These are phyloP conservation scores for Fagus crenata DNA, from an alignment of 306 rosid species.

Conservation along the genomic window DNA sequence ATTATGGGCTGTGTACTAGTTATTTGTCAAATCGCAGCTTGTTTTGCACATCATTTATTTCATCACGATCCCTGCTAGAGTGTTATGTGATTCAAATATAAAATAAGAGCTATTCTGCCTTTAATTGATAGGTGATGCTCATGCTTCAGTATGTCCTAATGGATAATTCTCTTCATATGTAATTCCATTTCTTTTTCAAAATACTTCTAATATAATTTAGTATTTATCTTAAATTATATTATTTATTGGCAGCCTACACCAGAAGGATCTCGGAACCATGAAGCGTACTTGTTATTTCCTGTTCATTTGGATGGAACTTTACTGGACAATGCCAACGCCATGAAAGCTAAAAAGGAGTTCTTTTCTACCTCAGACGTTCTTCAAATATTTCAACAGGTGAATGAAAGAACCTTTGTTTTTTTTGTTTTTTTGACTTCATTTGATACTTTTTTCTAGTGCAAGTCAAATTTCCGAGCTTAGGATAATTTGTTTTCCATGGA, in stretches of 20 bases:
- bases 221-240: slow-evolving; percentile 23
- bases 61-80: neutral
- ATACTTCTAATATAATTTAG: neutral
- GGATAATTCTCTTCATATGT: neutral
- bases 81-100: neutral
- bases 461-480: slow-evolving; percentile 3
- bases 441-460: slow-evolving; percentile 9
- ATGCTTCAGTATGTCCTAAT: neutral
- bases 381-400: slow-evolving; percentile 88
- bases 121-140: neutral
- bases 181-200: neutral
- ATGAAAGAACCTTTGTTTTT: slow-evolving; percentile 10
- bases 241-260: slow-evolving; percentile 64
- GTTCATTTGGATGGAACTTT: slow-evolving; percentile 97
- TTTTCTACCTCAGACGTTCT: slow-evolving; percentile 87
- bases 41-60: neutral
- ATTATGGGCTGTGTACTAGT: neutral
- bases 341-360: slow-evolving; percentile 79
- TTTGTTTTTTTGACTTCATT: neutral
- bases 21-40: neutral
- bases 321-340: slow-evolving; percentile 79
- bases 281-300: slow-evolving; percentile 93
- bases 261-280: slow-evolving; percentile 89
- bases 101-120: neutral
- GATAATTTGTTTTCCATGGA: neutral